These are phyloP conservation scores for Apium graveolens DNA, from an alignment of 129 eudicot genomes.

Conservation along the genomic window DNA sequence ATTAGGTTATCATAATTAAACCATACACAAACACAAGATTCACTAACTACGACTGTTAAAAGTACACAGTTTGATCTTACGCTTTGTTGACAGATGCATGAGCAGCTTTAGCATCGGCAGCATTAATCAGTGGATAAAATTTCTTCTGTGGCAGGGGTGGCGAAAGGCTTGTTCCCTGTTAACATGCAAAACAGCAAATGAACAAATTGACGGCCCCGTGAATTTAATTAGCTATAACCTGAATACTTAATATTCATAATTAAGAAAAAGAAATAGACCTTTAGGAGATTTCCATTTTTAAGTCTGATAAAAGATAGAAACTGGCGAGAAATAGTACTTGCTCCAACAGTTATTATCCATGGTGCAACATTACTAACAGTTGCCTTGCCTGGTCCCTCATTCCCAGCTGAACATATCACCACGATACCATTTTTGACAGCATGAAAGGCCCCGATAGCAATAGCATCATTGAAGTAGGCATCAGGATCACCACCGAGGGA, in stretches of 20 bases:
- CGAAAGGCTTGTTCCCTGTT: constrained; percentile 60
- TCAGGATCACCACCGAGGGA: constrained; percentile 38
- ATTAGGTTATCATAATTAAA: background rate
- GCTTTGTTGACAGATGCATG: constrained; percentile 35
- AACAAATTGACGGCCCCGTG: background rate
- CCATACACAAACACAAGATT: no score
- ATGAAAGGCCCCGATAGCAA: constrained; percentile 63
- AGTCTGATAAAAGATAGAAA: constrained; percentile 33
- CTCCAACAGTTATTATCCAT: constrained; percentile 67
- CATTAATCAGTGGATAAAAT: constrained; percentile 40
- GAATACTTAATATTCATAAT: background rate
- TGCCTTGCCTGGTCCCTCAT: constrained; percentile 38
- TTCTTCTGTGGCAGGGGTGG: constrained; percentile 25
- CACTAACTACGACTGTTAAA: background rate
- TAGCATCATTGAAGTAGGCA: constrained; percentile 29
- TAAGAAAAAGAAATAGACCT: constrained; percentile 26
- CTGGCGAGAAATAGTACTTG: constrained; percentile 54
- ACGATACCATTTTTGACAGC: constrained; percentile 46
- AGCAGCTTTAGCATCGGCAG: constrained; percentile 42
- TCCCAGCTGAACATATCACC: constrained; percentile 70
- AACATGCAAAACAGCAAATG: background rate
- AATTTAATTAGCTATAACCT: background rate
- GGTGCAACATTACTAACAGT: constrained; percentile 69
- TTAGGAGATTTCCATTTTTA: constrained; percentile 23
- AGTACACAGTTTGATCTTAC: constrained; percentile 22